Conservation (phyloP, 768 basidiomycete genomes). For the Mycena haematopus region DNA sequence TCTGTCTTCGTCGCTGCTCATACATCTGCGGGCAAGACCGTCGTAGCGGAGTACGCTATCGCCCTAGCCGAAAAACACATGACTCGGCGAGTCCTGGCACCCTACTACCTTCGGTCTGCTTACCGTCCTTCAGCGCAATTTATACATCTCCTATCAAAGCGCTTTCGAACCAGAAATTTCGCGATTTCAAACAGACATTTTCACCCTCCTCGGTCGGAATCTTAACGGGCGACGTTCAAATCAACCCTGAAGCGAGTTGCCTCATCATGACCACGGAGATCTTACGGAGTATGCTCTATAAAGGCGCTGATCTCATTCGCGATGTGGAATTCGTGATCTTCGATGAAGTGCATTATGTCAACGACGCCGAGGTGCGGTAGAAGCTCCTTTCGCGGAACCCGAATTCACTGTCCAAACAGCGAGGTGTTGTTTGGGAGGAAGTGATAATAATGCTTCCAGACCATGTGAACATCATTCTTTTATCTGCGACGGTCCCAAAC, state of each 20-base stretch:
- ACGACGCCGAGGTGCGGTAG: conserved; percentile 87
- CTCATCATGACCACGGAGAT: conserved; percentile 99
- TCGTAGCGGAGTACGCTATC: conserved; percentile 98
- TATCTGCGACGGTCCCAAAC: conserved; percentile 98
- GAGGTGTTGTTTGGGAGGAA: conserved; percentile 99
- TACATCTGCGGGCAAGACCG: conserved; percentile 99
- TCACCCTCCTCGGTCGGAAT: conserved; percentile 92
- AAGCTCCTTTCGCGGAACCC: neutral
- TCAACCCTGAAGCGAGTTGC: conserved; percentile 97
- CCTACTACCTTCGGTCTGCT: conserved; percentile 5
- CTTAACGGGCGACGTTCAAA: conserved; percentile 97
- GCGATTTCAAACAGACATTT: conserved; percentile 98
- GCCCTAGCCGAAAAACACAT: conserved; percentile 97
- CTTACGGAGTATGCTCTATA: conserved; percentile 96
- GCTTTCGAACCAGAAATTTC: conserved; percentile 97
- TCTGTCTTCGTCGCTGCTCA: conserved; percentile 99
- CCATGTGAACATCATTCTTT: conserved; percentile 95
- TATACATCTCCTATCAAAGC: conserved; percentile 99
- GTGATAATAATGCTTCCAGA: conserved; percentile 99
- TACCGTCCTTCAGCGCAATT: conserved; percentile 71
- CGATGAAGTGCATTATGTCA: conserved; percentile 99
- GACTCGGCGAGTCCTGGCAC: conserved; percentile 72
- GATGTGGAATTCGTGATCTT: conserved; percentile 99
- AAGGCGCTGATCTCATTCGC: conserved; percentile 96
- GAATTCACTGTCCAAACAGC: conserved; percentile 49